Evolutionary conservation across 2,329 filamentous ascomycete species (phyloP).

Genomic region (Lasiodiplodia hormozganensis): DNA sequence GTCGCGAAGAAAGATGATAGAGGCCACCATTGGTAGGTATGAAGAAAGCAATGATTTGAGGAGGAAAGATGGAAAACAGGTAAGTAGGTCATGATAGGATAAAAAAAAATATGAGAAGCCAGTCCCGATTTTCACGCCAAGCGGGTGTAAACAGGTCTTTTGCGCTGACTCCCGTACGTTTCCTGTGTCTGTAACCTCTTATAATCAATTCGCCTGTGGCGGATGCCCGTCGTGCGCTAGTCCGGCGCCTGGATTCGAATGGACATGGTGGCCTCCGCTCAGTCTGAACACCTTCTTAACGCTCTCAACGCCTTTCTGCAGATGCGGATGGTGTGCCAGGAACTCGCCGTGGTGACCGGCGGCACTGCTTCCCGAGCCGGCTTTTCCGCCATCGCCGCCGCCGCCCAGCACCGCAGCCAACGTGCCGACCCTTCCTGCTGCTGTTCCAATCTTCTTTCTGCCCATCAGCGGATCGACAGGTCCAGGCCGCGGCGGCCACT

Average conservation of each 20-base stretch:
- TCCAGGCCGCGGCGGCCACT: constrained; percentile 79
- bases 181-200: not conserved
- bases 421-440: constrained; percentile 19
- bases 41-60: not conserved
- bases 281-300: constrained; percentile 54
- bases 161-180: not conserved
- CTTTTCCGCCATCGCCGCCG: constrained; percentile 5
- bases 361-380: constrained; percentile 29
- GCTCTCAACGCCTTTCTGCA: constrained; percentile 53
- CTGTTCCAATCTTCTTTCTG: constrained; percentile 40
- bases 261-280: constrained; percentile 32
- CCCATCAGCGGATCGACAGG: constrained; percentile 54
- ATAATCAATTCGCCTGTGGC: not conserved
- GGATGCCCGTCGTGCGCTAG: not conserved
- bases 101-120: not conserved
- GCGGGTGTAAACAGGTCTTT: not conserved
- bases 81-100: not conserved
- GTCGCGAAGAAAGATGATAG: not conserved
- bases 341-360: constrained; percentile 37
- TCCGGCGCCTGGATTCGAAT: constrained; percentile 1
- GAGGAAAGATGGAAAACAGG: not conserved
- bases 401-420: constrained; percentile 28
- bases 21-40: not conserved
- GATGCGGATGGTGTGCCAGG: constrained; percentile 46
- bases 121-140: not conserved